Evolutionary conservation across 768 basidiomycete genomes (phyloP), one percentile per base, ranked within the genome.

Genomic region (Agaricus blazei): DNA sequence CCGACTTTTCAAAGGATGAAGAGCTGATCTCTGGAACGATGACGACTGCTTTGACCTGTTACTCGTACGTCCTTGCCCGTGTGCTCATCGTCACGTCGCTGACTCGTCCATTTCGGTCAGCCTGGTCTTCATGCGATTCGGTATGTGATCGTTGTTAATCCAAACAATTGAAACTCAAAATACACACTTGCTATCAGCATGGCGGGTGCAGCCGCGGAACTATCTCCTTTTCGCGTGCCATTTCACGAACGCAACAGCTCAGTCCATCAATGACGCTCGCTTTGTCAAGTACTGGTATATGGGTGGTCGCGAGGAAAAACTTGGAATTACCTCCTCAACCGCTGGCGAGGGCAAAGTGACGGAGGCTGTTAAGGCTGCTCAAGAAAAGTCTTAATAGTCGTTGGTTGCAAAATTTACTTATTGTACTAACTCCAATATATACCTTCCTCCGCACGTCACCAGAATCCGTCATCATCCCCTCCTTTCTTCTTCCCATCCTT

Each of bases 1-100:
- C 93, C 5, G 96, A 99, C 74, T 74, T 98, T 65, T 77, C 74
- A 60, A 97, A 94, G 67, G 93, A 98, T 82, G 93, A 97, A 70
- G 92, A 97, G 63, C 80, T 93, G 67, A 99, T 99, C 62, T 98
- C 95, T 48, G 96, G 95, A 14, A 82, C 93, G 34, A 99, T 99
- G 96, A 95, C 93, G 1, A 83, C 90, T 44, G 90, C 96, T 24
- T 80, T 99, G 41, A 81, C 84, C 8, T 79, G 76, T 56, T 99
- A 99, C 72, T 98, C 96, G 95, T 98, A 67, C 73, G 93, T 87
- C 47, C 31, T 41, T 44, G 29, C 36, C 24, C 12, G 19, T 1
- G 36, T 50, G 15, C 14, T 23, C 23, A 31, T 42, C 28, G 29
- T 34, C 31, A 9, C 23, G 40, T 43, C 34, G 46, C 59, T 40